These are phyloP conservation scores for Suhomyces faveliae DNA, from an alignment of 805 yeast genomes.

Conservation along the genomic window DNA sequence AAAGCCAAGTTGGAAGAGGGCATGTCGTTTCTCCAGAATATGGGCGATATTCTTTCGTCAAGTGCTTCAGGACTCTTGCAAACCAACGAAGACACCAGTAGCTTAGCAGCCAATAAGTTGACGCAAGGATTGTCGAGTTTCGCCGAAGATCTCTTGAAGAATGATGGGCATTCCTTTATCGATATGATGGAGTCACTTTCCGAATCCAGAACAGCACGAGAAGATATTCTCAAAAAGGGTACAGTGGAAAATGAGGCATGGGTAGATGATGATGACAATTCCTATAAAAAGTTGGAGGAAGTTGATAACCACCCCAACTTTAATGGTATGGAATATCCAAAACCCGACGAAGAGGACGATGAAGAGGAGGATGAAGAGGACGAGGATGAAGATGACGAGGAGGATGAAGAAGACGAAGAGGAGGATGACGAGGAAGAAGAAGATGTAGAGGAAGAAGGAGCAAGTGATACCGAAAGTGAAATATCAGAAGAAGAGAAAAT, in stretches of 20 bases:
- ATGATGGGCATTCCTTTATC: constrained; percentile 75
- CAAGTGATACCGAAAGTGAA: constrained; percentile 34
- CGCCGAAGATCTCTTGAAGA: constrained; percentile 76
- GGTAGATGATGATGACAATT: constrained; percentile 22
- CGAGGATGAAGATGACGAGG: constrained; percentile 6
- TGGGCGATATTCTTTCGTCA: constrained; percentile 20
- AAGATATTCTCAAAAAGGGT: constrained; percentile 18
- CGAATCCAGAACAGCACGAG: constrained; percentile 41
- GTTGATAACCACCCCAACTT: background rate
- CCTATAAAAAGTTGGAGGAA: background rate
- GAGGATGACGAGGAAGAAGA: constrained; percentile 23
- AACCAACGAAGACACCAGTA: constrained; percentile 3
- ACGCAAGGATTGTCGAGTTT: constrained; percentile 35
- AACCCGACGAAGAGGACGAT: constrained; percentile 37
- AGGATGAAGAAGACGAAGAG: constrained; percentile 2
- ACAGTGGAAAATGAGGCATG: constrained; percentile 16
- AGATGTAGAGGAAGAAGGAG: constrained; percentile 44
- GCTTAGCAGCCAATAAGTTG: constrained; percentile 19
- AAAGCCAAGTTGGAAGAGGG: constrained; percentile 25
- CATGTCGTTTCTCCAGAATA: constrained; percentile 22
- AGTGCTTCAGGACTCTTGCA: constrained; percentile 9
- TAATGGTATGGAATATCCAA: no score
- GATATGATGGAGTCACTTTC: constrained; percentile 79
- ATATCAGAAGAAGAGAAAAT: constrained; percentile 58
- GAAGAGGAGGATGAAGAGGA: constrained; percentile 14